Evolutionary conservation across 805 yeast species (phyloP).

Genomic region (Spathaspora gorwiae): DNA sequence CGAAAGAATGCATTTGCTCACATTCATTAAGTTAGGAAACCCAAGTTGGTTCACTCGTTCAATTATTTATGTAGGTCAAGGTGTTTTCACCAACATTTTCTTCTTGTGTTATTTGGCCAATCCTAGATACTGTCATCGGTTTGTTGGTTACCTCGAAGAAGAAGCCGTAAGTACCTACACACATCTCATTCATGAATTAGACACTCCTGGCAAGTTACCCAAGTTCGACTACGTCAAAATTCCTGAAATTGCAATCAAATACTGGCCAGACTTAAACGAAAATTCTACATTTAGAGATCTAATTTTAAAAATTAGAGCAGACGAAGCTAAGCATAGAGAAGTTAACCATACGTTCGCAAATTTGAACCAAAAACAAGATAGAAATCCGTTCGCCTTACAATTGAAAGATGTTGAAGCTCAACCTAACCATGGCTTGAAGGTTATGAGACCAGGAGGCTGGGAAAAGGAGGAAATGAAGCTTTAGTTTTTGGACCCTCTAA

Average conservation of each 20-base stretch:
- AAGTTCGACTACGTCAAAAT: constrained; percentile 41
- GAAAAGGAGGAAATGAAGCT: constrained; percentile 34
- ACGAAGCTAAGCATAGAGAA: constrained; percentile 75
- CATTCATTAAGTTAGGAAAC: constrained; percentile 59
- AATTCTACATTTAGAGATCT: constrained; percentile 55
- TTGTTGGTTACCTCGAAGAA: constrained; percentile 75
- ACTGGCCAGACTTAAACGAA: constrained; percentile 54
- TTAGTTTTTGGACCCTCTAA: background rate
- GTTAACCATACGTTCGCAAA: constrained; percentile 76
- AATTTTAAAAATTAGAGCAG: constrained; percentile 62
- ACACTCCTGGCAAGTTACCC: constrained; percentile 47
- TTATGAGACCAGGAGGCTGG: constrained; percentile 36
- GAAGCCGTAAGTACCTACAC: constrained; percentile 71
- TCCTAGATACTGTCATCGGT: constrained; percentile 67
- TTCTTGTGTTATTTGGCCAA: constrained; percentile 53
- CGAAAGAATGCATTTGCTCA: constrained; percentile 71
- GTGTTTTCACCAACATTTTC: constrained; percentile 64
- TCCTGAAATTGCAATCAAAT: constrained; percentile 58
- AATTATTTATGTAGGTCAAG: constrained; percentile 61
- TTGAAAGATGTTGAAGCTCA: constrained; percentile 30
- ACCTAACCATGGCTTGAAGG: constrained; percentile 33
- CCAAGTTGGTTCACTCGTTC: constrained; percentile 56
- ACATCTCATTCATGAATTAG: constrained; percentile 50
- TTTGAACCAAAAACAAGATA: constrained; percentile 46
- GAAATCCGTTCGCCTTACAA: constrained; percentile 62